Conservation (phyloP, 2,329 filamentous ascomycete species). For the Penicillium sp. region DNA sequence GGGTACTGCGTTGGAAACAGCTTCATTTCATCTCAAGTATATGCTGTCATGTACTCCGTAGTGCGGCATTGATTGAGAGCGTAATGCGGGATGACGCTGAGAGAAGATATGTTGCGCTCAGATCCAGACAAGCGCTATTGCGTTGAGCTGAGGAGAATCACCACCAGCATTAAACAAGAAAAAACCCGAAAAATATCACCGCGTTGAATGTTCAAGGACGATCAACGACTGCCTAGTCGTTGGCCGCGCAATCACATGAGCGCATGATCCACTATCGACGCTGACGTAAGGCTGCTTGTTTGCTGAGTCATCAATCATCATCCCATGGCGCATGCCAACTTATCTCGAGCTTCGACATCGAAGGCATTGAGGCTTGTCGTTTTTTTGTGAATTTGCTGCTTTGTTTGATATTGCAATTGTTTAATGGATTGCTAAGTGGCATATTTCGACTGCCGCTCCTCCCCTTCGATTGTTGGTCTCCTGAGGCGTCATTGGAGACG, state of each 20-base stretch:
- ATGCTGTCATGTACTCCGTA: conserved; percentile 6
- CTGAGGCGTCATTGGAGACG: conserved; percentile 28
- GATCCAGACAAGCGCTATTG: not conserved
- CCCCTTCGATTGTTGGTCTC: conserved; percentile 25
- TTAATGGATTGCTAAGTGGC: conserved; percentile 21
- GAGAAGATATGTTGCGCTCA: not conserved
- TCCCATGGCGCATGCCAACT: conserved; percentile 5
- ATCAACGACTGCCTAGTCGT: conserved; percentile 6
- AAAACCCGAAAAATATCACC: not conserved
- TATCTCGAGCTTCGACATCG: conserved; percentile 1
- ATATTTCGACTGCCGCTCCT: conserved; percentile 7
- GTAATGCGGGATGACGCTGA: conserved; percentile 18
- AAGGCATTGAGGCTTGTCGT: conserved; percentile 7
- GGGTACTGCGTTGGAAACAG: conserved; percentile 13
- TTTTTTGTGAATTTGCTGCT: conserved; percentile 9
- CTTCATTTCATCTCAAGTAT: conserved; percentile 25
- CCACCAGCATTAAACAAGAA: not conserved
- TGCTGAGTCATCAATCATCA: conserved; percentile 2
- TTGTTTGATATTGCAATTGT: not conserved
- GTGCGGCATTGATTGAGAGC: conserved; percentile 11
- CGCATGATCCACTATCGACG: conserved; percentile 1
- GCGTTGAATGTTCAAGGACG: not conserved
- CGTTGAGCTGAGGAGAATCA: not conserved
- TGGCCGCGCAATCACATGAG: conserved; percentile 10
- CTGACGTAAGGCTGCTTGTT: conserved; percentile 2